Base-by-base conservation (phyloP, 495 filamentous ascomycete genomes). In the Trichoderma asperelloides region DNA sequence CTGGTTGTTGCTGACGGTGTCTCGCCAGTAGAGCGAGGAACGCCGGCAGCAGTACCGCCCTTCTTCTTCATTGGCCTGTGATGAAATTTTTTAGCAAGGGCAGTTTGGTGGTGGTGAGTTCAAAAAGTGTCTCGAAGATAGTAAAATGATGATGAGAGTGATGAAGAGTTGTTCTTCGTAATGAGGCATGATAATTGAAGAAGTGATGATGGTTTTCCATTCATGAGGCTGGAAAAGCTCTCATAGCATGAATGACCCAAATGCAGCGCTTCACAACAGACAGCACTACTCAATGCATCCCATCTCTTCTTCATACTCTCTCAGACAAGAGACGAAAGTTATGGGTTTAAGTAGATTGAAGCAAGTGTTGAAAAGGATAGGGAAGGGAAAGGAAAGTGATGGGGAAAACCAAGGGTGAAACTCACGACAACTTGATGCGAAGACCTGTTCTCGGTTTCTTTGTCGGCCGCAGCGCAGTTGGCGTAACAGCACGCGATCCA, bases 341-440 rank as follows among this genome's bases (percentile, higher is more conserved):
- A 18, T 63, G 28, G 62, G 13, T n/a, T 63, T n/a, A 18, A 1
- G 4, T 27, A n/a, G 6, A 5, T 55, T 27, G 18, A 37, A 30
- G 28, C 28, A 21, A 40, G 18, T 7, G 1, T 21, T 69, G 69
- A 74, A 68, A 37, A 64, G 66, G 65, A 60, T 13, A 70, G 8
- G 47, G 39, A 64, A 64, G 51, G 27, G 16, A 67, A 28, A 40
- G 66, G 16, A 30, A 30, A 30, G 55, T 28, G 55, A 60, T 40
- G 33, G 63, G 16, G 64, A 62, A 9, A n/a, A 62, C 28, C 66
- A 45, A 16, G 63, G 55, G 49, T 65, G 64, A 62, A 67, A 88
- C 88, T 85, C 79, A 90, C 88, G 88, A 90, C 70, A 79, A 86
- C 78, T 89, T 90, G 68, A 89, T 82, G 60, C 86, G 83, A 67